A percentile compares a stretch with the other conserved stretches of the same genome.
phyloP scores from a whole-genome alignment of 306 rosid species.

The Inga leiocalycina region DNA sequence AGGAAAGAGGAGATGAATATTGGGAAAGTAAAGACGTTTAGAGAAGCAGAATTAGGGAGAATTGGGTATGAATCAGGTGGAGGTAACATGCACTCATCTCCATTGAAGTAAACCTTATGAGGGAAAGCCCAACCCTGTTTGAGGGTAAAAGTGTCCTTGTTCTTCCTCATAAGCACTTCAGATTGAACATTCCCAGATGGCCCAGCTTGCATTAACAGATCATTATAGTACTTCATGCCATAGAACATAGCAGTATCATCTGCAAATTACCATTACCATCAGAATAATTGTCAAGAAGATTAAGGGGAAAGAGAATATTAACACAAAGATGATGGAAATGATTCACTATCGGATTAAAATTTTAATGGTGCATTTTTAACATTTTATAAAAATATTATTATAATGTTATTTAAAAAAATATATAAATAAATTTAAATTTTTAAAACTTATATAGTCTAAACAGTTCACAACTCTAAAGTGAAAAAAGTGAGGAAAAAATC shows the following conservation, averaged over 20 bases:
- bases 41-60: conserved; percentile 69
- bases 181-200: conserved; percentile 85
- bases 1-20: conserved; percentile 44
- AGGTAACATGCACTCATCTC: conserved; percentile 92
- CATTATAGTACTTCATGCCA: conserved; percentile 80
- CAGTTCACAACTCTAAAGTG: too few relatives aligned
- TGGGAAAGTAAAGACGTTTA: conserved; percentile 39
- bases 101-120: conserved; percentile 87
- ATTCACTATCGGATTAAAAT: too few relatives aligned
- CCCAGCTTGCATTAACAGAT: conserved; percentile 86
- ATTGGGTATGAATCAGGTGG: conserved; percentile 82
- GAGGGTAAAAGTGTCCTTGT: conserved; percentile 69
- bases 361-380: too few relatives aligned
- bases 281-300: too few relatives aligned
- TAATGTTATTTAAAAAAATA: too few relatives aligned
- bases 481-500: too few relatives aligned
- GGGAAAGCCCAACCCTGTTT: conserved; percentile 98
- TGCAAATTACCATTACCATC: conserved; percentile 39
- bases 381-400: too few relatives aligned
- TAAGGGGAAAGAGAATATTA: too few relatives aligned
- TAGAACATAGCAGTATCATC: conserved; percentile 95
- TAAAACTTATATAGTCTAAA: too few relatives aligned
- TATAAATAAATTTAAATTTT: too few relatives aligned
- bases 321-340: too few relatives aligned
- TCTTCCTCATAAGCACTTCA: conserved; percentile 79